Evolutionary conservation across 345 rosid genomes (phyloP), one percentile per base, ranked within the genome.

Genomic region (Adansonia digitata): DNA sequence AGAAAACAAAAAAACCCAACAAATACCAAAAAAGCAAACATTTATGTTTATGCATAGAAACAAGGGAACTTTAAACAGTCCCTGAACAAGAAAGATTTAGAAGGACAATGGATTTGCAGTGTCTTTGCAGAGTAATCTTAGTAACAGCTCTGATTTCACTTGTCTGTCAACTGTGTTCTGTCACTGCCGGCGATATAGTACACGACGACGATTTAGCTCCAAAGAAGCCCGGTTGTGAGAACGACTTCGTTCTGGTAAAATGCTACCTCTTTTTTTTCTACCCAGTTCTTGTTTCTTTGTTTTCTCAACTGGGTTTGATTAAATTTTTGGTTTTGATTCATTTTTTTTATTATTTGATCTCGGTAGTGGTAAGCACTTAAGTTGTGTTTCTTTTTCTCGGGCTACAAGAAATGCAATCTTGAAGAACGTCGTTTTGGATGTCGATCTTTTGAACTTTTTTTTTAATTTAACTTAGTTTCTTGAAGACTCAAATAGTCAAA

Each of bases 201-300:
- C 97, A 95, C 71, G 92, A 89, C n/a, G 98, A 95, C 75, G 85
- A 90, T 76, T 80, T 52, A 71, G 90, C 97, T 79, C 99, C 99
- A 14, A 93, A 93, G 90, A 90, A 90, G 86, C 98, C 99, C 20
- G 97, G 99, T n/a, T 95, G 99, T 76, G 96, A 87, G 73, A 95
- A 95, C 82, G 94, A 95, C 84, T 95, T 95, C 81, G 91, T 95
- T 76, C 80, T 95, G 99, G 99, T 93, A 89, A 49, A 49, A 53
- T 69, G 51, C 15, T 69, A 20, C 15, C 18, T 9, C 26, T 37
- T 71, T 40, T 51, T 53, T 40, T 70, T 63, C 71, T 35, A 56
- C 83, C 83, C 81, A 69, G 6, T 78, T 77, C 55, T 72, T 9
- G 73, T 55, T 78, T 76, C 63, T 77, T 37, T 76, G 14, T 2